Evolutionary conservation across 441 rosid genomes (phyloP).

Genomic region (Pelargonium australe): DNA sequence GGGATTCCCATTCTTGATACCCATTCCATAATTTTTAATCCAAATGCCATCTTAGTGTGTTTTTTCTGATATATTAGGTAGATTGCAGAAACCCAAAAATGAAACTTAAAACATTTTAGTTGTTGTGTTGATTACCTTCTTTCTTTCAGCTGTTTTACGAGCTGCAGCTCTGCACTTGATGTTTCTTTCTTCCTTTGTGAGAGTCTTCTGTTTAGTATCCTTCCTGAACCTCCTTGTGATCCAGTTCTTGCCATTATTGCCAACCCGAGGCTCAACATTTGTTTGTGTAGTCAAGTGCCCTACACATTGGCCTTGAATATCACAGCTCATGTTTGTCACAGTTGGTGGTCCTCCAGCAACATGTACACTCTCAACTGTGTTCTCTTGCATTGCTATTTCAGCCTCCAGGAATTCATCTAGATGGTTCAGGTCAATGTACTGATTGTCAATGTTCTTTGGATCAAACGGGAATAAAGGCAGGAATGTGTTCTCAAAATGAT

Average conservation of each 20-base stretch:
- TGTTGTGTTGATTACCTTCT: background rate
- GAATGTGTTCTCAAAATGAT: background rate
- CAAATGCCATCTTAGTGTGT: too few relatives aligned
- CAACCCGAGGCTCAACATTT: background rate
- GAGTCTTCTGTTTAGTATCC: background rate
- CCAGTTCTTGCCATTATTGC: slow-evolving; percentile 4
- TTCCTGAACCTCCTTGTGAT: background rate
- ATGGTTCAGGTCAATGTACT: background rate
- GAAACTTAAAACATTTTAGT: background rate
- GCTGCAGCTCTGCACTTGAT: background rate
- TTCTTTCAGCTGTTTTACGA: background rate
- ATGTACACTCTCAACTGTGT: background rate
- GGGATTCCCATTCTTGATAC: too few relatives aligned
- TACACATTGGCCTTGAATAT: background rate
- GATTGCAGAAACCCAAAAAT: too few relatives aligned
- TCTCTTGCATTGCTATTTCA: background rate
- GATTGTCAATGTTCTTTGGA: background rate
- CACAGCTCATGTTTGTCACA: background rate
- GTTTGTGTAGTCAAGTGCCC: background rate
- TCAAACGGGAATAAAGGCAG: background rate
- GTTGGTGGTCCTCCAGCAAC: background rate
- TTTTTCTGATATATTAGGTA: too few relatives aligned
- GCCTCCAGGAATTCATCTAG: background rate
- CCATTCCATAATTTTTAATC: too few relatives aligned
- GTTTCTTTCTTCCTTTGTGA: background rate